Evolutionary conservation across 2,329 filamentous ascomycete species (phyloP).

Genomic region (Corynespora cassiicola): DNA sequence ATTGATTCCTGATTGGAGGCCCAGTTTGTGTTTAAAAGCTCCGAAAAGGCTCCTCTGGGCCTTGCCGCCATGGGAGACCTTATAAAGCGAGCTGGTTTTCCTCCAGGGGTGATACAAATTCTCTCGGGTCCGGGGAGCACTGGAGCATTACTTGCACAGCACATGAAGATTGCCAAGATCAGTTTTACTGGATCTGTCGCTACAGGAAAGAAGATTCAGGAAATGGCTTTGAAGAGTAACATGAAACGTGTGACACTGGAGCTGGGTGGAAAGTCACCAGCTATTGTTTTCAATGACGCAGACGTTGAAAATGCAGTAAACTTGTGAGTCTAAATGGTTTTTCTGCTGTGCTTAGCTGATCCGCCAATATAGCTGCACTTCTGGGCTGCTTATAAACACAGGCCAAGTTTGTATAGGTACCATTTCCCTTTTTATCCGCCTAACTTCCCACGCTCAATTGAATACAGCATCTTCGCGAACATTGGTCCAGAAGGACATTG

Average conservation of each 20-base stretch:
- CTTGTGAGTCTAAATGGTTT: too few species aligned
- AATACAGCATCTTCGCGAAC: too few species aligned
- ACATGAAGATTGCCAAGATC: conserved; percentile 35
- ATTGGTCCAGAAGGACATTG: too few species aligned
- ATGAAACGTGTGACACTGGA: conserved; percentile 54
- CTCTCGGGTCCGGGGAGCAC: conserved; percentile 34
- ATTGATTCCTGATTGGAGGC: too few species aligned
- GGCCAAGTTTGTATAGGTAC: too few species aligned
- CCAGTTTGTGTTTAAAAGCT: conserved; percentile 34
- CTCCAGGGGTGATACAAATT: conserved; percentile 43
- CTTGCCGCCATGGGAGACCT: conserved; percentile 26
- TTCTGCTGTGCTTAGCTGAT: too few species aligned
- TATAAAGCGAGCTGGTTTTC: conserved; percentile 35
- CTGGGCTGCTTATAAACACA: too few species aligned
- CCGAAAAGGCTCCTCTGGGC: conserved; percentile 30
- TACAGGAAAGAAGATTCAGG: conserved; percentile 45
- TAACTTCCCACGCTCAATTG: too few species aligned
- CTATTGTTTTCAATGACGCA: conserved; percentile 51
- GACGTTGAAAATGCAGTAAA: conserved; percentile 50
- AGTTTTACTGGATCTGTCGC: conserved; percentile 42
- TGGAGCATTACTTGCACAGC: conserved; percentile 31
- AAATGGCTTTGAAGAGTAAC: conserved; percentile 35
- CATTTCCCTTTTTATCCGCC: too few species aligned
- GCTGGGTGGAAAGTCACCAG: conserved; percentile 51
- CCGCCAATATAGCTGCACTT: too few species aligned